These are phyloP conservation scores for Cryptococcus floricola DNA, from an alignment of 1,284 basidiomycete genomes.

Conservation along the genomic window DNA sequence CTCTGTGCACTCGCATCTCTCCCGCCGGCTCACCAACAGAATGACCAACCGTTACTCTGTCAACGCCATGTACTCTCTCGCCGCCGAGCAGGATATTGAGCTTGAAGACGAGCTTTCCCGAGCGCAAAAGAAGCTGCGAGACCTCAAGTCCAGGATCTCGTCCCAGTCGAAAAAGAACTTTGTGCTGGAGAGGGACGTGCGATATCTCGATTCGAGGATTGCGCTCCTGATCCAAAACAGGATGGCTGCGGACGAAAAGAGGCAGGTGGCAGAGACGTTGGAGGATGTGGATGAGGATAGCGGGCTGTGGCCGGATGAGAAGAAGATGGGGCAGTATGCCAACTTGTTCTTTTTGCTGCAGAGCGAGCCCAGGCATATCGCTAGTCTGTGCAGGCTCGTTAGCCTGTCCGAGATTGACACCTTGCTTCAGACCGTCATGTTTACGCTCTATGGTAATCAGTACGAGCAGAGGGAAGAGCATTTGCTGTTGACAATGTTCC, in stretches of 20 bases:
- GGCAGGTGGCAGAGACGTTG: constrained; percentile 87
- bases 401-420: constrained; percentile 95
- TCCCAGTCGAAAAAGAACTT: constrained; percentile 99
- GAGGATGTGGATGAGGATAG: constrained; percentile 86
- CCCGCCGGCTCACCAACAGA: constrained; percentile 57
- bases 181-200: constrained; percentile 94
- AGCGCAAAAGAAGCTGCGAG: constrained; percentile 93
- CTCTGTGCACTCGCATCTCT: constrained; percentile 16
- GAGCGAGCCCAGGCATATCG: constrained; percentile 94
- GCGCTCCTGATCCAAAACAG: constrained; percentile 96
- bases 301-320: constrained; percentile 88
- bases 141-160: constrained; percentile 95
- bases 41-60: constrained; percentile 96
- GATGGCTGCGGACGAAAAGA: constrained; percentile 95
- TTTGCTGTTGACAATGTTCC: constrained; percentile 95
- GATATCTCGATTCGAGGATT: constrained; percentile 96
- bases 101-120: constrained; percentile 95
- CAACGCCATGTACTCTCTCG: constrained; percentile 93
- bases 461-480: constrained; percentile 99
- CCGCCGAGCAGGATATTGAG: constrained; percentile 96
- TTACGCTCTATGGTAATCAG: constrained; percentile 98
- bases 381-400: constrained; percentile 93
- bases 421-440: constrained; percentile 99
- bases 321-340: constrained; percentile 85
- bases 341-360: constrained; percentile 99